phyloP scores from a whole-genome alignment of 805 yeast species.

The Pichia deserticola region DNA sequence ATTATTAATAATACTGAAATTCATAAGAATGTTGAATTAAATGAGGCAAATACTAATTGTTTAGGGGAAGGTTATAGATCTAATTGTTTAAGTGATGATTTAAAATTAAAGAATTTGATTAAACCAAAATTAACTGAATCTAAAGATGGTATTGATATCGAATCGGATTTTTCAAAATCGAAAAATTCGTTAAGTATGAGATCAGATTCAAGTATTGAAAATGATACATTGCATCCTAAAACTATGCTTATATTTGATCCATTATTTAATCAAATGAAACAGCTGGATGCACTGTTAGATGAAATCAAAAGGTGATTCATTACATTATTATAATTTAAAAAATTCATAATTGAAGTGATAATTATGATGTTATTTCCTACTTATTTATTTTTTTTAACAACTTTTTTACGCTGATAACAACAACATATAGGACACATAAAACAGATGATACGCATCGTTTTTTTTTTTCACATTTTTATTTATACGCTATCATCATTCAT shows the following conservation, averaged over 20 bases:
- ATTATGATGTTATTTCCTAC: too few species aligned
- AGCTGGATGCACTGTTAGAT: conserved; percentile 2
- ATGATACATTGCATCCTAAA: not conserved
- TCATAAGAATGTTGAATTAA: not conserved
- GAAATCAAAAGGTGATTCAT: not conserved
- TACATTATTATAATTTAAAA: too few species aligned
- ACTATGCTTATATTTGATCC: conserved; percentile 5
- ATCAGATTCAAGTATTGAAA: not conserved
- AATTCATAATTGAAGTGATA: too few species aligned
- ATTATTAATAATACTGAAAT: not conserved
- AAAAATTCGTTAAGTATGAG: not conserved
- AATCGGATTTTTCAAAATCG: not conserved
- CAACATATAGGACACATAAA: too few species aligned
- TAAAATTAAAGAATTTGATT: not conserved
- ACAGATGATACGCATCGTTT: too few species aligned
- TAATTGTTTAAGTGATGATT: not conserved
- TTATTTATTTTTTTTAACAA: too few species aligned
- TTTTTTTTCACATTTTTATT: too few species aligned
- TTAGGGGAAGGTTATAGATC: conserved; percentile 1
- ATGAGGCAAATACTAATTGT: too few species aligned
- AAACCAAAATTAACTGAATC: not conserved
- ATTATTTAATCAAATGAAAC: conserved; percentile 2
- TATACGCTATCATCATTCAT: too few species aligned
- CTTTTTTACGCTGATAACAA: too few species aligned
- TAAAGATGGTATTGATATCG: not conserved